A percentile compares a stretch with the other conserved stretches of the same genome.
Conservation (phyloP, 495 filamentous ascomycete species). For the Aspergillus steynii region DNA sequence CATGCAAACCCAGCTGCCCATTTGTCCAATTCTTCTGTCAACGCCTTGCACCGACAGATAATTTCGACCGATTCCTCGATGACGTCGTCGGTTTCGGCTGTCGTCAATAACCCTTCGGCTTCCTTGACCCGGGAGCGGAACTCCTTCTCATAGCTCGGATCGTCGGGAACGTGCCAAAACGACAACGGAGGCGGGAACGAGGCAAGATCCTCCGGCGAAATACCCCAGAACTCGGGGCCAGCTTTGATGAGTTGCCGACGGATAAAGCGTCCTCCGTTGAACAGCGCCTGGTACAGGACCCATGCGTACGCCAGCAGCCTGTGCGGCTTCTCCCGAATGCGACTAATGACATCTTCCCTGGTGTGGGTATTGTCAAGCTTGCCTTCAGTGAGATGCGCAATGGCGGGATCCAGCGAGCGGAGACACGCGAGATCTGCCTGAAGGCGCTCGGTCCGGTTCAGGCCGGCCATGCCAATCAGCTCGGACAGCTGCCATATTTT, state of each 20-base stretch:
- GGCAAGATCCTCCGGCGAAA: conserved; percentile 16
- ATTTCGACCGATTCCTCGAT: conserved; percentile 46
- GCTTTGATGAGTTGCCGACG: conserved; percentile 43
- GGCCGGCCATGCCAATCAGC: neutral
- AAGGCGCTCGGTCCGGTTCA: conserved; percentile 2
- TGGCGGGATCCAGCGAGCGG: neutral
- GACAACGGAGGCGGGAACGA: conserved; percentile 35
- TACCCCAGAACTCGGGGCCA: conserved; percentile 45
- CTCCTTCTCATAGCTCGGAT: conserved; percentile 18
- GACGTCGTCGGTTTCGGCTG: conserved; percentile 45
- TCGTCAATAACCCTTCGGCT: conserved; percentile 41
- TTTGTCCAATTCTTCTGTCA: conserved; percentile 17
- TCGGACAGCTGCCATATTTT: neutral
- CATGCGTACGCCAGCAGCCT: conserved; percentile 56
- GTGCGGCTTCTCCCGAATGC: conserved; percentile 43
- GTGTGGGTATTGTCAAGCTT: neutral
- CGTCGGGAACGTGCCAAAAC: conserved; percentile 26
- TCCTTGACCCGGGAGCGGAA: conserved; percentile 31
- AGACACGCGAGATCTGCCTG: conserved; percentile 17
- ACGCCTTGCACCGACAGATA: conserved; percentile 28
- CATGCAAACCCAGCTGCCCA: neutral
- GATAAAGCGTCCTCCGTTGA: conserved; percentile 58
- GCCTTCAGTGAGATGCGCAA: neutral
- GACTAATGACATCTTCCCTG: conserved; percentile 9
- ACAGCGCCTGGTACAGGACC: conserved; percentile 61